Conservation (phyloP, 352 stramenopile genomes). For the Peronospora farinosa region DNA sequence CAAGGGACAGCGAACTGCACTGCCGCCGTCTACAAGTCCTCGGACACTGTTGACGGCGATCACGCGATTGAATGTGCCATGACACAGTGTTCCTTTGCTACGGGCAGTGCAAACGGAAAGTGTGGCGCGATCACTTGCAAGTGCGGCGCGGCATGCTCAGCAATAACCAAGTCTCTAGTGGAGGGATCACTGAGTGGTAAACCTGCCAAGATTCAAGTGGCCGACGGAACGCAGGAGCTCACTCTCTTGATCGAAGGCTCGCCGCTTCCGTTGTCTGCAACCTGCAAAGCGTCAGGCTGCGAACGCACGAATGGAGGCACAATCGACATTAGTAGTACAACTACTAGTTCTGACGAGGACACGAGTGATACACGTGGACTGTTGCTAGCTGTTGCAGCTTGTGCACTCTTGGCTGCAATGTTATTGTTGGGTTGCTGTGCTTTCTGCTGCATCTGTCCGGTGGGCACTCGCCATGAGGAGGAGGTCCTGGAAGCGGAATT, state of each 20-base stretch:
- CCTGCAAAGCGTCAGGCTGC: constrained; percentile 55
- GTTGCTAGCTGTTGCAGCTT: constrained; percentile 14
- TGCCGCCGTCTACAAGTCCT: constrained; percentile 56
- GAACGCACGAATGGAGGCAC: constrained; percentile 23
- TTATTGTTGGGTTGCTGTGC: constrained; percentile 14
- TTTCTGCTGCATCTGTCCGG: constrained; percentile 14
- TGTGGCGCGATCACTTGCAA: constrained; percentile 52
- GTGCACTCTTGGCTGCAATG: constrained; percentile 7
- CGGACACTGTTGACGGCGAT: constrained; percentile 34
- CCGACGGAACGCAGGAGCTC: constrained; percentile 33
- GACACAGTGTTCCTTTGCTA: constrained; percentile 41
- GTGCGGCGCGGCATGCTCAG: constrained; percentile 45
- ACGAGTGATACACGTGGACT: constrained; percentile 4
- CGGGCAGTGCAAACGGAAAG: constrained; percentile 33
- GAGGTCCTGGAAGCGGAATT: constrained; percentile 40
- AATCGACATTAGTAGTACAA: constrained; percentile 9
- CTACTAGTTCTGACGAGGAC: constrained; percentile 4
- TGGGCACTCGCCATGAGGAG: constrained; percentile 3
- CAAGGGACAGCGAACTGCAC: constrained; percentile 35
- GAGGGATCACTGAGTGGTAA: constrained; percentile 59
- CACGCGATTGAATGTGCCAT: constrained; percentile 67
- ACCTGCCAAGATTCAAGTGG: constrained; percentile 40
- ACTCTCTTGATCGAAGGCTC: constrained; percentile 61
- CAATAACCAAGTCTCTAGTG: constrained; percentile 52
- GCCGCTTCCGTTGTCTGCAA: constrained; percentile 59